A percentile compares a stretch with the other conserved stretches of the same genome.
phyloP scores from a whole-genome alignment of 129 eudicot species.

The Artemisia argyi region DNA sequence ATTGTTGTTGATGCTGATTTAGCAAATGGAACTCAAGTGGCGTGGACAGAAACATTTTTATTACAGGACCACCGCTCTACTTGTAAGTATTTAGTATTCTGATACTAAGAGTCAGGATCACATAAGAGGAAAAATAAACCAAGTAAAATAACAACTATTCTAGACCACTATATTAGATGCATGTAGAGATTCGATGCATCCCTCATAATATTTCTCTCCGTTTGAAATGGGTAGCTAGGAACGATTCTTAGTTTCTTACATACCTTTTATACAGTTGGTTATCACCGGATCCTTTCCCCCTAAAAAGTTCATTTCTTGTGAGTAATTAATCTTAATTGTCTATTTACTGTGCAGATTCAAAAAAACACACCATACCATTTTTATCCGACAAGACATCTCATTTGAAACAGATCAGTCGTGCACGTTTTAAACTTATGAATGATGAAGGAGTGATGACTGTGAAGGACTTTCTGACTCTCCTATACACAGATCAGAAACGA shows the following conservation, averaged over 20 bases:
- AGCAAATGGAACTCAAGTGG: conserved; percentile 43
- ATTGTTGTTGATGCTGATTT: conserved; percentile 25
- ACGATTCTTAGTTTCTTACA: too few species aligned
- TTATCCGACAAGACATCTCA: conserved; percentile 62
- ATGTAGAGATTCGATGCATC: too few species aligned
- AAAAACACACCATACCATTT: conserved; percentile 54
- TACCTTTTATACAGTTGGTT: too few species aligned
- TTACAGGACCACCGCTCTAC: conserved; percentile 43
- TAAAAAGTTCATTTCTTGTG: too few species aligned
- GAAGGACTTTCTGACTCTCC: conserved; percentile 51
- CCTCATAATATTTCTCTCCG: too few species aligned
- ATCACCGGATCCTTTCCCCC: too few species aligned
- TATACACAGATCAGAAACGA: conserved; percentile 41
- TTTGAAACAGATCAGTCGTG: conserved; percentile 59
- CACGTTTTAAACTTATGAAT: conserved; percentile 46
- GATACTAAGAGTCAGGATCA: not conserved
- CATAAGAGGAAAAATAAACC: too few species aligned
- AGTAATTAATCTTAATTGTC: too few species aligned
- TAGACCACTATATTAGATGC: too few species aligned
- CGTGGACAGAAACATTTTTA: conserved; percentile 47
- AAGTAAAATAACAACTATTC: too few species aligned
- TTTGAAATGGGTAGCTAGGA: too few species aligned
- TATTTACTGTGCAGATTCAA: conserved; percentile 42
- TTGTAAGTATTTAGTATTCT: conserved; percentile 36
- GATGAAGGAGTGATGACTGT: conserved; percentile 51